Evolutionary conservation across 2,329 filamentous ascomycete species (phyloP), one percentile per base, ranked within the genome.

Genomic region (Trichoderma sp.): DNA sequence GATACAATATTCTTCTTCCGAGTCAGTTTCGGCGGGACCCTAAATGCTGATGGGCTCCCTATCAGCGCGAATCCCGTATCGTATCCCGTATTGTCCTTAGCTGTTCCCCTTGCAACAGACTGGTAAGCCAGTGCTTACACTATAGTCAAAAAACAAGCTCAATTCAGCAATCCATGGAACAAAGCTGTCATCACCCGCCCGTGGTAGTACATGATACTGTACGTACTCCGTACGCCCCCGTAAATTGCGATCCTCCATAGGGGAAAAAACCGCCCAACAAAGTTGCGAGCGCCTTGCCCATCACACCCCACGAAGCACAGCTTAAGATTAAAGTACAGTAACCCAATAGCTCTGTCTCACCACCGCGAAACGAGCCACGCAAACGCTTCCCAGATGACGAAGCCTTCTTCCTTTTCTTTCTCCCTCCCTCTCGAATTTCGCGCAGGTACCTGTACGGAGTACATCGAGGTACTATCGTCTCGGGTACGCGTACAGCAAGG

Each of bases 301-400:
- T 48, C 42, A 48, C 34, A 27, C 39, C 34, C 57, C 57, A 19
- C 39, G 25, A n/a, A 48, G n/a, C 39, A 48, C 27, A 37, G 39
- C 58, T 35, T 61, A 35, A 61, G 35, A 34, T 61, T 25, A 48
- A 27, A 27, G 29, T 25, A 48, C n/a, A 27, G 29, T 60, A n/a
- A 32, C 39, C 57, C n/a, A 52, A 27, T 29, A 52, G 13, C 29
- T 27, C 9, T 61, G 58, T 61, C 58, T 61, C 58, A 61, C 58
- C 58, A 50, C 58, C 58, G 27, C 57, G 57, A 60, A 60, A 60
- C 42, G 57, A 60, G 27, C 57, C 57, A 48, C 57, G 57, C 39
- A 60, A 60, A 60, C 6, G 17, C 25, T 60, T 37, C n/a, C 22
- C 19, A 17, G 58, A 37, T 50, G 58, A 50, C 58, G 58, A 61